Conservation (phyloP, 2,329 filamentous ascomycete genomes). For the Dactylonectria estremocensis region DNA sequence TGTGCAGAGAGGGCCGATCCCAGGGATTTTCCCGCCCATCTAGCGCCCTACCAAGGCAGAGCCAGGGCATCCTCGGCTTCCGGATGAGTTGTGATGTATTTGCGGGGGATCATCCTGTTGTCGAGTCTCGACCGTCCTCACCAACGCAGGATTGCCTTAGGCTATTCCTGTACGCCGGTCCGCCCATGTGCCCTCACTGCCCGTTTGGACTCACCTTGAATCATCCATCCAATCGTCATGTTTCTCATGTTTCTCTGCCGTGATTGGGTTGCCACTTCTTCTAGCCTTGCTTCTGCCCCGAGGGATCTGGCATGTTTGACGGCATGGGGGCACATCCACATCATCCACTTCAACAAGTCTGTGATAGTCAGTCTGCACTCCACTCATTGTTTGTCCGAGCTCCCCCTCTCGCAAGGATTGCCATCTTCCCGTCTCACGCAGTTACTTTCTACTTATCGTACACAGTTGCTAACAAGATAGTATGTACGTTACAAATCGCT, state of each 20-base stretch:
- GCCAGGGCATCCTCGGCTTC: constrained; percentile 17
- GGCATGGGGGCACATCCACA: constrained; percentile 5
- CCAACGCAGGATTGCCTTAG: neutral
- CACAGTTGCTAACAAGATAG: no score
- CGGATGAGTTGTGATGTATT: neutral
- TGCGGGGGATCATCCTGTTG: neutral
- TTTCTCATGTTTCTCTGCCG: neutral
- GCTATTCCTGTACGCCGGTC: neutral
- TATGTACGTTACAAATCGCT: neutral
- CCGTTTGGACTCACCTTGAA: neutral
- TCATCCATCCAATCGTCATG: neutral
- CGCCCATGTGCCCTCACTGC: neutral
- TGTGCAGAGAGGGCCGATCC: constrained; percentile 10
- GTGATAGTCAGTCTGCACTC: constrained; percentile 1
- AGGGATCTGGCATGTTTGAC: neutral
- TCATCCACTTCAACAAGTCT: neutral
- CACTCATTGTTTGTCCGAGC: neutral
- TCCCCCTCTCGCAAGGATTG: neutral
- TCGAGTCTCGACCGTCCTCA: neutral
- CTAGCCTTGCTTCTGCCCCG: neutral
- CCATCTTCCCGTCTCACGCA: neutral
- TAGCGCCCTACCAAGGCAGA: constrained; percentile 16
- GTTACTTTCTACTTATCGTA: neutral
- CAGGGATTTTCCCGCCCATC: constrained; percentile 25
- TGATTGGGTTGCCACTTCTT: neutral